Evolutionary conservation across 768 basidiomycete genomes (phyloP).

Genomic region (Botryobasidium botryosum): DNA sequence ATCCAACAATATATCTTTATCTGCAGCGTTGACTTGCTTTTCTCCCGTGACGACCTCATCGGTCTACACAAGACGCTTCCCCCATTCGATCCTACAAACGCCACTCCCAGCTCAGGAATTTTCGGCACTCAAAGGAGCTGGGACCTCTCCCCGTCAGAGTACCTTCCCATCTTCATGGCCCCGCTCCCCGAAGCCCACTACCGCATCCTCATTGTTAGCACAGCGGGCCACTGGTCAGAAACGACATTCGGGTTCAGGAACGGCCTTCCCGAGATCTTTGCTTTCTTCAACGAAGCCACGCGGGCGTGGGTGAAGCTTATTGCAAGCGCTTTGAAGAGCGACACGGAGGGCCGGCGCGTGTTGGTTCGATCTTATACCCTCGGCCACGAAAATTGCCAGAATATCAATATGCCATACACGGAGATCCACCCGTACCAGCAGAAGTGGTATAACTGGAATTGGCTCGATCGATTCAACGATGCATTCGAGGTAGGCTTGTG

Average conservation of each 20-base stretch:
- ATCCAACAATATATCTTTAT: constrained; percentile 48
- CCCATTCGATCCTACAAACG: too few species aligned
- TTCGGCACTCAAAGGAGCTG: constrained; percentile 42
- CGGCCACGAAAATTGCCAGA: constrained; percentile 54
- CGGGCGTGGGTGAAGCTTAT: constrained; percentile 34
- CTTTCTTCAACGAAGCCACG: constrained; percentile 42
- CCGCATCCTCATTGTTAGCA: constrained; percentile 43
- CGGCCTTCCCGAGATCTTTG: constrained; percentile 37
- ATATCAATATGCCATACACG: constrained; percentile 33
- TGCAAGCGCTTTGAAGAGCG: constrained; percentile 3
- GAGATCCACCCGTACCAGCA: constrained; percentile 19
- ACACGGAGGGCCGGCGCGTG: constrained; percentile 28
- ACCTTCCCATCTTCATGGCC: constrained; percentile 33
- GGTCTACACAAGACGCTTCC: constrained; percentile 30
- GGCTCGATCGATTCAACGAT: constrained; percentile 40
- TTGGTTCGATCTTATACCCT: constrained; percentile 44
- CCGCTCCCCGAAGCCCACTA: constrained; percentile 36
- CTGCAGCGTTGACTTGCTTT: constrained; percentile 39
- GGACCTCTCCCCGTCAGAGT: constrained; percentile 35
- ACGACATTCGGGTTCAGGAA: constrained; percentile 31
- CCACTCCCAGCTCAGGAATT: constrained; percentile 22
- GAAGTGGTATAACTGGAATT: constrained; percentile 49
- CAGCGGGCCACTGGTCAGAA: constrained; percentile 55
- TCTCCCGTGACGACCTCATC: constrained; percentile 31
- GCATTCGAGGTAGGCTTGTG: constrained; percentile 44